Base-by-base conservation (phyloP, 495 filamentous ascomycete genomes). In the Aspergillus diversus region DNA sequence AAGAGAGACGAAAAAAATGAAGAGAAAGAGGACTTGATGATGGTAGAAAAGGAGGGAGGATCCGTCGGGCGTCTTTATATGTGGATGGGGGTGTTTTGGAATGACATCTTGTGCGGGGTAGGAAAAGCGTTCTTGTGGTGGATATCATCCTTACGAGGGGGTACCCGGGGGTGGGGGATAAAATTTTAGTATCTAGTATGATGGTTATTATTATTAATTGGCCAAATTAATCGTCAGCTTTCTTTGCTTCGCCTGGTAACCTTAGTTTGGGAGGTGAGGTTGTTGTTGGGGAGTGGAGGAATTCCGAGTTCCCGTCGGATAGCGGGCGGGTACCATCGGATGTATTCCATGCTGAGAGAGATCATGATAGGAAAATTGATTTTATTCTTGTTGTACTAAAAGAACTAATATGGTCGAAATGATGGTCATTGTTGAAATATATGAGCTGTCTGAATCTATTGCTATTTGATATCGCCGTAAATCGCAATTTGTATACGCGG, bases 31-130 rank as follows among this genome's bases (percentile, higher is more conserved):
- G 56, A 21, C 13, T 31, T 11, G 33, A 42, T 43, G 48, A 32
- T 34, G 35, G 17, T 27, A 4, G 51, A 31, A 12, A 15, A 16
- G 33, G 33, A 35, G 35, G 33, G 33, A 42, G 17, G 47, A 33
- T 56, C 46, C 48, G 63, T 33, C 34, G 37, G 59, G 42, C 33
- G 53, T 47, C 59, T 63, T 63, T 63, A 58, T 57, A 52, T 39
- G 13, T 11, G 21, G 33, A 15, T 33, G 27, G 39, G 15, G 9
- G 47, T 27, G 21, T 27, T 27, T 27, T 27, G 21, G 21, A 27
- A 46, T 46, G n/a, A 17, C 11, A n/a, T 57, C 31, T 56, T 55
- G 48, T 57, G 60, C 60, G 60, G 60, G 60, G 60, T 63, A 57
- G 43, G 13, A 13, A 8, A 6, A 33, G 37, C 13, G 31, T 39